phyloP scores from a whole-genome alignment of 1,284 basidiomycete genomes.

The Pyrrhoderma lamaoense region DNA sequence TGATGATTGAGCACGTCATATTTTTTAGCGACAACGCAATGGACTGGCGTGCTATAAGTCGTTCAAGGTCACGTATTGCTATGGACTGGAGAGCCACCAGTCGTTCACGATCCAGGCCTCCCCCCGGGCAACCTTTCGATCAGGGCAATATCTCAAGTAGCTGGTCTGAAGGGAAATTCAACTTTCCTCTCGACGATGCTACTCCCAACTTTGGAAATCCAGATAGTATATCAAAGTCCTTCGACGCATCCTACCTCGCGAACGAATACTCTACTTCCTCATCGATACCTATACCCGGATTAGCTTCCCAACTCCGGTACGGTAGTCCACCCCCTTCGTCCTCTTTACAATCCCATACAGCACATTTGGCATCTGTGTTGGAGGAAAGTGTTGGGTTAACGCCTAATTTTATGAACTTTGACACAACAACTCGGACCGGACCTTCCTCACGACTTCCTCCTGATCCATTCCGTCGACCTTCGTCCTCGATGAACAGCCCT shows the following conservation, averaged over 20 bases:
- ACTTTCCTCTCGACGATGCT: conserved; percentile 30
- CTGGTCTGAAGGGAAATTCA: conserved; percentile 37
- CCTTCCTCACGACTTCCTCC: conserved; percentile 30
- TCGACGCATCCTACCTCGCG: conserved; percentile 15
- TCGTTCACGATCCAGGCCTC: conserved; percentile 69
- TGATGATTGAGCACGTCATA: neutral
- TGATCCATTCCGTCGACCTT: conserved; percentile 33
- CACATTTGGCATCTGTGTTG: conserved; percentile 42
- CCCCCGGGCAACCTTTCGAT: conserved; percentile 42
- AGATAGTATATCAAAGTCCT: conserved; percentile 13
- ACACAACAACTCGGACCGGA: too few relatives aligned
- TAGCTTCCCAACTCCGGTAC: conserved; percentile 42
- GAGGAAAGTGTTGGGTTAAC: conserved; percentile 34
- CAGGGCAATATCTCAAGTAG: conserved; percentile 31
- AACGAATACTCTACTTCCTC: conserved; percentile 18
- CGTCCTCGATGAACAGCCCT: conserved; percentile 44
- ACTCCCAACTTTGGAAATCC: conserved; percentile 2
- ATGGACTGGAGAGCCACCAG: conserved; percentile 77
- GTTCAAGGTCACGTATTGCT: conserved; percentile 80
- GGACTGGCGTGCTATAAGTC: conserved; percentile 92
- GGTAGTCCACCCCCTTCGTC: conserved; percentile 39
- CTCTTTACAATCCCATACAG: conserved; percentile 34
- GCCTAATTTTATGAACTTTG: neutral
- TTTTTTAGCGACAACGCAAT: conserved; percentile 52
- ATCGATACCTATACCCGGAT: conserved; percentile 35